phyloP scores from a whole-genome alignment of 2,329 filamentous ascomycete species.

The Fusarium domesticum region DNA sequence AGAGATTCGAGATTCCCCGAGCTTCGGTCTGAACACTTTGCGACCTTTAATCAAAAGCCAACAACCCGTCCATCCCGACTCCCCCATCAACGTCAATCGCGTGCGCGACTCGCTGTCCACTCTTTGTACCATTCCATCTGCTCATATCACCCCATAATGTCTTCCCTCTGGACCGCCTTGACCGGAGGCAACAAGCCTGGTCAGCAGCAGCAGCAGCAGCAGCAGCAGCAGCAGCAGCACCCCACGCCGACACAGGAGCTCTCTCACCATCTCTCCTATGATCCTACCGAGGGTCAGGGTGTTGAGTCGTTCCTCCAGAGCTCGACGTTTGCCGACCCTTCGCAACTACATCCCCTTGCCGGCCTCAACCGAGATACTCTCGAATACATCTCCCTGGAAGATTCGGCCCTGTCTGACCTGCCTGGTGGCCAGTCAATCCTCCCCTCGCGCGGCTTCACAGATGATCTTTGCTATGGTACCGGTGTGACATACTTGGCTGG shows the following conservation, averaged over 20 bases:
- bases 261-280: constrained; percentile 58
- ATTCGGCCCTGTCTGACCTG: constrained; percentile 80
- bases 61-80: constrained; percentile 14
- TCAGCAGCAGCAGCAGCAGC: constrained; percentile 41
- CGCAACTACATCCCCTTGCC: constrained; percentile 86
- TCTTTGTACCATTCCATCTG: background rate
- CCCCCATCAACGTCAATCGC: background rate
- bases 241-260: constrained; percentile 44
- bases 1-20: constrained; percentile 18
- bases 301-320: constrained; percentile 81
- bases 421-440: constrained; percentile 84
- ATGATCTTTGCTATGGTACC: constrained; percentile 96
- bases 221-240: constrained; percentile 28
- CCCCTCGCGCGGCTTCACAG: constrained; percentile 93
- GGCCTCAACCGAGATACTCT: constrained; percentile 89
- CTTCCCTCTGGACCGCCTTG: constrained; percentile 59
- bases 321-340: constrained; percentile 77
- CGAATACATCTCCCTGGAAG: constrained; percentile 93
- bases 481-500: constrained; percentile 92
- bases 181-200: constrained; percentile 55
- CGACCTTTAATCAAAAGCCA: constrained; percentile 20
- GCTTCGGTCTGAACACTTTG: constrained; percentile 25
- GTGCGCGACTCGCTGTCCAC: background rate
- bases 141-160: constrained; percentile 40
- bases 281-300: constrained; percentile 71